These are phyloP conservation scores for Microbotryum intermedium DNA, from an alignment of 1,284 basidiomycete species.

Conservation along the genomic window DNA sequence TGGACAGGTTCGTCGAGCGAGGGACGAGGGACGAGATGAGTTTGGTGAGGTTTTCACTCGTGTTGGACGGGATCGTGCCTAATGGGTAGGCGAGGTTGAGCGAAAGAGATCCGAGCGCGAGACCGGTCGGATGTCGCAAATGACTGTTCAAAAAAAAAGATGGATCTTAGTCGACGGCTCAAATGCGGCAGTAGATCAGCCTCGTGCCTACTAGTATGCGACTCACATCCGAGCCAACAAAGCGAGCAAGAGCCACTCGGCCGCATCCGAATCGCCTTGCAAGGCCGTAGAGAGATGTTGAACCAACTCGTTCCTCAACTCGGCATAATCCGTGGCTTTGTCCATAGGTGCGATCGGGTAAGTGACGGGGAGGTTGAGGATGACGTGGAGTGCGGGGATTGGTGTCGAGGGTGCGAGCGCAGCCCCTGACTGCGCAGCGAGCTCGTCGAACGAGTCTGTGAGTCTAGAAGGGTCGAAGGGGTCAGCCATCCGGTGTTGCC, in stretches of 20 bases:
- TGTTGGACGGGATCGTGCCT: conserved; percentile 29
- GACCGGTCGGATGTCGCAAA: conserved; percentile 52
- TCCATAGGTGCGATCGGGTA: neutral
- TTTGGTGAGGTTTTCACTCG: conserved; percentile 49
- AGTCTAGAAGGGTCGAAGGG: conserved; percentile 4
- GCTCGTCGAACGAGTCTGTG: conserved; percentile 14
- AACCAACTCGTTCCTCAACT: conserved; percentile 50
- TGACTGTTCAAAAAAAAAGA: conserved; percentile 46
- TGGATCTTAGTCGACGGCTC: neutral
- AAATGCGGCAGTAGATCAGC: neutral
- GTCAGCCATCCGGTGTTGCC: no score
- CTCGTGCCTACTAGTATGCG: neutral
- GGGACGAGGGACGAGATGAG: conserved; percentile 46
- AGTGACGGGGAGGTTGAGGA: conserved; percentile 9
- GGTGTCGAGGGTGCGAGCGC: neutral
- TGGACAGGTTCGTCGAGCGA: conserved; percentile 49
- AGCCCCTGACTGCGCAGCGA: conserved; percentile 1
- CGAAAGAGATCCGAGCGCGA: conserved; percentile 60
- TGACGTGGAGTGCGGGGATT: conserved; percentile 25
- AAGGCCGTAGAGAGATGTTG: conserved; percentile 60
- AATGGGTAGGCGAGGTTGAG: conserved; percentile 50
- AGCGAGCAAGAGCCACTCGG: conserved; percentile 66
- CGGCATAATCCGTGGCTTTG: neutral
- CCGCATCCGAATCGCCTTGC: conserved; percentile 58
- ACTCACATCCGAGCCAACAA: conserved; percentile 60